Percentiles rank a stretch among this genome's conserved stretches.
Evolutionary conservation across 192 early-diverging fungal species (phyloP).

Genomic region (Phycomyces blakesleeanus): DNA sequence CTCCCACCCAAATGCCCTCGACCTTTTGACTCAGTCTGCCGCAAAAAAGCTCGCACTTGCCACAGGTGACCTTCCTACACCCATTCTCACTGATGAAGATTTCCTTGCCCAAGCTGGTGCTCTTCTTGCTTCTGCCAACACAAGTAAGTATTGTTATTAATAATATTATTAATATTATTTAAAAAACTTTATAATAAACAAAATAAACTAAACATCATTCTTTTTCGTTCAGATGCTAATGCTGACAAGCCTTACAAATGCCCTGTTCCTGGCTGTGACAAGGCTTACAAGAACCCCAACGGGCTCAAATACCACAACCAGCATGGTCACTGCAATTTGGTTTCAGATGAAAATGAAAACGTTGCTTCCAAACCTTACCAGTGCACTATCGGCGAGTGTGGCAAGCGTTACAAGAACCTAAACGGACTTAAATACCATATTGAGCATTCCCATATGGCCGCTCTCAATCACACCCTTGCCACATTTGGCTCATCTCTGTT

Average conservation of each 20-base stretch:
- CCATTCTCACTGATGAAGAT: slow-evolving; percentile 36
- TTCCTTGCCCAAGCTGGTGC: slow-evolving; percentile 39
- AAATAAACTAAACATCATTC: background rate
- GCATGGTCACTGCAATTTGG: slow-evolving; percentile 80
- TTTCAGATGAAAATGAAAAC: slow-evolving; percentile 53
- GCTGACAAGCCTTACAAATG: slow-evolving; percentile 88
- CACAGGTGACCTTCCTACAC: slow-evolving; percentile 14
- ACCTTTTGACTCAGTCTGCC: slow-evolving; percentile 19
- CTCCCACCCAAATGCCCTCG: slow-evolving; percentile 3
- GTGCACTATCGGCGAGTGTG: slow-evolving; percentile 80
- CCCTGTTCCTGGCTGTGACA: slow-evolving; percentile 80
- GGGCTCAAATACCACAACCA: slow-evolving; percentile 97
- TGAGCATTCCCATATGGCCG: slow-evolving; percentile 77
- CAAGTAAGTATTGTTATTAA: slow-evolving; percentile 4
- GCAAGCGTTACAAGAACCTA: slow-evolving; percentile 94
- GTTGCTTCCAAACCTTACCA: slow-evolving; percentile 65
- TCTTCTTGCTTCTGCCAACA: slow-evolving; percentile 32
- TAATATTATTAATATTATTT: too few relatives aligned
- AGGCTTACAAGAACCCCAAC: slow-evolving; percentile 98
- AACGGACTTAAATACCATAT: slow-evolving; percentile 96
- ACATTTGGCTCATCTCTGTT: slow-evolving; percentile 30
- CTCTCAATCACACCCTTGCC: slow-evolving; percentile 34
- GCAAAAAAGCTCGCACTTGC: slow-evolving; percentile 15
- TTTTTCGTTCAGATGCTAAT: slow-evolving; percentile 18
- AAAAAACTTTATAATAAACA: too few relatives aligned